Conservation (phyloP, 2,329 filamentous ascomycete species). For the Epichloe coenophiala region DNA sequence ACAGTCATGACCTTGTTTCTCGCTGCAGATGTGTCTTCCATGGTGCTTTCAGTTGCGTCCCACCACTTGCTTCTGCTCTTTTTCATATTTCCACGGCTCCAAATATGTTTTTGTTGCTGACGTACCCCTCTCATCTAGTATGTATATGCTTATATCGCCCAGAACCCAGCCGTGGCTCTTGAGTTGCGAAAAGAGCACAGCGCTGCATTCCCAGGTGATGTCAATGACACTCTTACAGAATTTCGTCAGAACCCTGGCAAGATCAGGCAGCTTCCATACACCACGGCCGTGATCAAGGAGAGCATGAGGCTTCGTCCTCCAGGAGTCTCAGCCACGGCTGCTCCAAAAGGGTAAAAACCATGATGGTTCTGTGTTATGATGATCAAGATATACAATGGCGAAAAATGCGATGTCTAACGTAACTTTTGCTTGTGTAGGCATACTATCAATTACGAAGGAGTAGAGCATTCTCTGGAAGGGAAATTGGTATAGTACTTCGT, state of each 20-base stretch:
- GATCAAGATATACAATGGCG: not conserved
- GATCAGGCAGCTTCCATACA: not conserved
- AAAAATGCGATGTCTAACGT: not conserved
- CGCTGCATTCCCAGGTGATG: not conserved
- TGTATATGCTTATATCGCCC: not conserved
- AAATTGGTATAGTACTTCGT: not conserved
- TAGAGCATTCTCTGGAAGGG: not conserved
- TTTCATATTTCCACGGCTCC: not conserved
- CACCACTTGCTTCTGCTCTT: not conserved
- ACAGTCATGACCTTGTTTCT: constrained; percentile 2
- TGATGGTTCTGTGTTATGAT: not conserved
- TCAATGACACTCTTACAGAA: not conserved
- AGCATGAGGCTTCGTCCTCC: constrained; percentile 1
- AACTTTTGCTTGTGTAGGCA: not conserved
- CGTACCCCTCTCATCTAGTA: not conserved
- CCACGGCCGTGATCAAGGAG: constrained; percentile 2
- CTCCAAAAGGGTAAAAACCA: not conserved
- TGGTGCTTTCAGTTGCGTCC: constrained; percentile 3
- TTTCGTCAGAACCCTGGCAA: not conserved
- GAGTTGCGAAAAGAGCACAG: constrained; percentile 1
- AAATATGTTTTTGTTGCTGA: not conserved
- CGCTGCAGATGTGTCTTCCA: constrained; percentile 1
- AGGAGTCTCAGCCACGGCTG: not conserved
- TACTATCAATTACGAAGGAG: not conserved
- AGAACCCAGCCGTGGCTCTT: not conserved